Evolutionary conservation across 176 grass and related monocot species (phyloP), one percentile per base, ranked within the genome.

Genomic region (Calamus simplicifolius): DNA sequence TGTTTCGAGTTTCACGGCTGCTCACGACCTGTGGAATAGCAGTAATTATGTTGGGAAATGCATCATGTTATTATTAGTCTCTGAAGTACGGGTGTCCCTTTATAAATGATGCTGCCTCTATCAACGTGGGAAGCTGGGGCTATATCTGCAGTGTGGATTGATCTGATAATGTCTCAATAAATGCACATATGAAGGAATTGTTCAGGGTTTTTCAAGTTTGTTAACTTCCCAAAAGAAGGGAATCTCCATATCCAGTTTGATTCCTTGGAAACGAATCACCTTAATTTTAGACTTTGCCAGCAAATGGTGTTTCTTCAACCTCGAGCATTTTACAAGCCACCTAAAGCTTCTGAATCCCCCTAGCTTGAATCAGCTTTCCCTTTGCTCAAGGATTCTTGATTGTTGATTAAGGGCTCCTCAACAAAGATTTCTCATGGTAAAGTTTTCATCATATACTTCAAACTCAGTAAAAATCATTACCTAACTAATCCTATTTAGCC

Each of bases 141-240:
- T 3, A 4, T 29, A 29, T 29, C 2, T 29, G 3, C 28, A 56
- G 6, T 61, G 63, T 52, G 25, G 13, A 7, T 52, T 70, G 68
- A 74, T 70, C 63, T 54, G 67, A 65, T 58, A 60, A 58, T 7
- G 49, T 29, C n/a, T n/a, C 21, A 5, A 92, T 59, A n/a, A 81
- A 85, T 21, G 89, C 69, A 65, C 87, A 98, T 0, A 92, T 92
- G 87, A 71, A 98, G 75, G 75, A 77, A 98, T 62, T 72, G 79
- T 59, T 98, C 93, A 16, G 93, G 87, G 76, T 78, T 82, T 62
- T 83, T 98, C 18, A 98, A 75, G 59, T 31, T 77, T 85, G 66
- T 91, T 91, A 71, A 84, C 87, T 5, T 85, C 73, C 93, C 93
- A 98, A 7, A 82, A 80, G 67, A 98, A 98, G 2, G 87, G 93